Evolutionary conservation across 1,284 basidiomycete species (phyloP).

Genomic region (Rhodotorula sp.): DNA sequence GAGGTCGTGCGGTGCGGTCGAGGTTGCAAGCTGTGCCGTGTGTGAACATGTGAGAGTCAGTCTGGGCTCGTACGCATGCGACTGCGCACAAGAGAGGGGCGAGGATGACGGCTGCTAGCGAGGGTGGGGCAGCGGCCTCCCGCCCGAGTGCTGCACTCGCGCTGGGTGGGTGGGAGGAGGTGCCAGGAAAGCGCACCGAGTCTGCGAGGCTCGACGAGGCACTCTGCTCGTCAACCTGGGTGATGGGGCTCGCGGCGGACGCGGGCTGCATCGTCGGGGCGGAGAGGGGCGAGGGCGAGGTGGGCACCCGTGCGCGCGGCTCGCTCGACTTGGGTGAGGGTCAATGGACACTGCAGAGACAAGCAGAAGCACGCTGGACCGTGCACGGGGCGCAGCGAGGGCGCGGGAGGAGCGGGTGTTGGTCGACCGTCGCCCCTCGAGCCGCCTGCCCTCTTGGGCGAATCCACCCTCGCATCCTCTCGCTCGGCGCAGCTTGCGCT

Average conservation of each 20-base stretch:
- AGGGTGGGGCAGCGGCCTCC: slow-evolving; percentile 1
- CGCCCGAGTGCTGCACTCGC: background rate
- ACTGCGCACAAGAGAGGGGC: too few relatives aligned
- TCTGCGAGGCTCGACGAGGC: background rate
- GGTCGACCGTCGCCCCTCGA: background rate
- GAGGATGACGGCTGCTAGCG: slow-evolving; percentile 4
- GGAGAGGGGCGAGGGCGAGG: background rate
- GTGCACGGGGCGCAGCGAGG: background rate
- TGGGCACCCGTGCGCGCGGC: background rate
- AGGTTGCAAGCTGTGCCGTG: background rate
- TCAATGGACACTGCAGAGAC: background rate
- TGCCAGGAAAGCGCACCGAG: background rate
- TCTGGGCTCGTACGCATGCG: background rate
- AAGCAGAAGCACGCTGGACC: too few relatives aligned
- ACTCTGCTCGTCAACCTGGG: background rate
- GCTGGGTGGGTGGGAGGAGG: too few relatives aligned
- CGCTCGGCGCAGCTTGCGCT: background rate
- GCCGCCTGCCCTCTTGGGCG: background rate
- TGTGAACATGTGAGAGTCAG: background rate
- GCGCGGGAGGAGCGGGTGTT: background rate
- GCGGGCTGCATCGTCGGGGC: slow-evolving; percentile 1
- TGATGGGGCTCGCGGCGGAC: background rate
- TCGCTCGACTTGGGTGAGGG: background rate
- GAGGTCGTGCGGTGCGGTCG: background rate
- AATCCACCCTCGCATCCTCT: background rate